Base-by-base conservation (phyloP, 257 asterid species). In the Solanum tacnaense region DNA sequence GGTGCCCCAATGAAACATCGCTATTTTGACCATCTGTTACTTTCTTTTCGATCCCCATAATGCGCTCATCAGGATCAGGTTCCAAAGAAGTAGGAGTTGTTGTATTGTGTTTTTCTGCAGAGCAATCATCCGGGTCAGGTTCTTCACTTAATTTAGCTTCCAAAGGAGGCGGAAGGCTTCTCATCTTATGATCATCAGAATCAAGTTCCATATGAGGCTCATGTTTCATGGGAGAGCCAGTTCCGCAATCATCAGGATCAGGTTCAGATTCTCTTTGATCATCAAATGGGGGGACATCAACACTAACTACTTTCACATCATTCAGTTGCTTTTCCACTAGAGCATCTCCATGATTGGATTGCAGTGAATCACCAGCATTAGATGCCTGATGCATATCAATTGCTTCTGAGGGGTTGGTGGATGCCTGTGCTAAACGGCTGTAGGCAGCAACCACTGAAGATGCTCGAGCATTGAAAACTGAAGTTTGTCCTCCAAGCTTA, bases 401-500 rank as follows among this genome's bases (percentile, higher is more conserved):
- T 62, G 90, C 88, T 89, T 68, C 85, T 62, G 90, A 78, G 58
- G 74, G 82, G 67, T 90, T 79, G 71, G 86, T 73, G 16, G 94
- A 88, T 76, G 92, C 58, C 84, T 89, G 91, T 52, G 93, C 92
- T 84, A 92, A 82, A 89, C 98, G 98, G 35, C 88, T 92, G 89
- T 92, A 92, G 84, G 98, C 98, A 88, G 99, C 98, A 90, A 84
- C 91, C 70, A 91, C 98, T 73, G 99, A 95, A 87, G 98, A 92
- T 84, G 91, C 92, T 88, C 96, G 95, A 20, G 97, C 98, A 93
- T 91, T 89, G 58, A 91, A 92, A 92, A 92, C 91, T 23, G 93
- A 87, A 74, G 92, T 88, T 60, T 89, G 88, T 74, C 98, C 99
- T 56, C 99, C 99, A 83, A 96, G 95, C 91, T 93, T 97, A 52